phyloP scores from a whole-genome alignment of 352 stramenopile genomes.

The Phytophthora sp. region DNA sequence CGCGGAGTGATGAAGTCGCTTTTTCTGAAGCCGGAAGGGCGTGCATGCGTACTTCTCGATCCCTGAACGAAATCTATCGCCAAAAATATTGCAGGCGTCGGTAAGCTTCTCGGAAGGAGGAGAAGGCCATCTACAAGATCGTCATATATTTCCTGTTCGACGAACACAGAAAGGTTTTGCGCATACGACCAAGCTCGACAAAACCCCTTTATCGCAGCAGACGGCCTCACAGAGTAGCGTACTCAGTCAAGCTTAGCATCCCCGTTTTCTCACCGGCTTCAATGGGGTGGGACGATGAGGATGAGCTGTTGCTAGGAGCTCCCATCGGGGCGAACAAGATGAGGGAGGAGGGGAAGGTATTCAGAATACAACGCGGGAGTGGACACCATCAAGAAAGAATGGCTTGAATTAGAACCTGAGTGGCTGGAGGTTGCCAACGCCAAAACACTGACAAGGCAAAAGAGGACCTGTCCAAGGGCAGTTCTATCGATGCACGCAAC shows the following conservation, averaged over 20 bases:
- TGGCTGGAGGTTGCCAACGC: neutral
- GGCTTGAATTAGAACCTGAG: slow-evolving; percentile 7
- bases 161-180: neutral
- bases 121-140: neutral
- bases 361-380: slow-evolving; percentile 5
- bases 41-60: slow-evolving; percentile 7
- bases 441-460: slow-evolving; percentile 1
- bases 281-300: slow-evolving; percentile 8
- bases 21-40: neutral
- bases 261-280: slow-evolving; percentile 1
- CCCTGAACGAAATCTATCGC: neutral
- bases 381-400: neutral
- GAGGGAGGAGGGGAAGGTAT: slow-evolving; percentile 2
- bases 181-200: neutral
- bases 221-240: neutral
- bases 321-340: slow-evolving; percentile 4
- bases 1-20: no score
- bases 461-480: neutral
- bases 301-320: slow-evolving; percentile 3
- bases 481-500: neutral
- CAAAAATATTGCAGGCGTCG: neutral
- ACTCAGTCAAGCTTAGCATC: neutral
- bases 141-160: neutral
- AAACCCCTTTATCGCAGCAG: slow-evolving; percentile 3
- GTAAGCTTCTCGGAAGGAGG: neutral